Base-by-base conservation (phyloP, 306 rosid genomes). In the Prunus campanulata region DNA sequence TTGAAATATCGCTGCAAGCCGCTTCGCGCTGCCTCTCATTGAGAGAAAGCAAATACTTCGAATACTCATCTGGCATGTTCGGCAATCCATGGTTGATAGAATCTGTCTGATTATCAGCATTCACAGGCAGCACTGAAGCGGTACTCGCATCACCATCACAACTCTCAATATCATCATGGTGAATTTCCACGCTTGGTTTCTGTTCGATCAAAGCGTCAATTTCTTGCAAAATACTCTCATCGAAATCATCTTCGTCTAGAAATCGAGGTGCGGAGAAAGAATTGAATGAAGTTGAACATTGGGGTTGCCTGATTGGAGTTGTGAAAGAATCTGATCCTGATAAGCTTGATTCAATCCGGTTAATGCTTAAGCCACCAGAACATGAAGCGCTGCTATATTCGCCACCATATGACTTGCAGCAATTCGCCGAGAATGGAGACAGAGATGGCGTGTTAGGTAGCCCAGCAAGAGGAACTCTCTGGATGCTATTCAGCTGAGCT, bases 11-110 rank as follows among this genome's bases (percentile, higher is more conserved):
- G 71, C 83, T 64, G 78, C 96, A 94, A 71, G 93, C 96, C 27
- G 98, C 98, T 77, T 94, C 96, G 77, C 93, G 83, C 66, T 94
- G 98, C 79, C 90, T 81, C 9, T 90, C 98, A 77, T 94, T 94
- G 24, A 92, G 77, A 68, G 94, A 87, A 66, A 74, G 68, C 78
- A 92, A 71, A 74, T 92, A 92, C 69, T 88, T 92, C 0, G 70
- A 77, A 75, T 86, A 94, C 70, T 94, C 96, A 82, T 86, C 90
- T 0, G 95, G 90, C 97, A 94, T 94, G 72, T 60, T 71, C 48
- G 11, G 67, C 6, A 72, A 42, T 72, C 44, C 76, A 72, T 35
- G 32, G 20, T 13, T 1, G 30, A 13, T 13, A 30, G 65, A 35
- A 71, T 55, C 51, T 32, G 3, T 16, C 55, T 20, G 74, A 52